Conservation (phyloP, 345 rosid species). For the Eucalyptus camaldulensis region DNA sequence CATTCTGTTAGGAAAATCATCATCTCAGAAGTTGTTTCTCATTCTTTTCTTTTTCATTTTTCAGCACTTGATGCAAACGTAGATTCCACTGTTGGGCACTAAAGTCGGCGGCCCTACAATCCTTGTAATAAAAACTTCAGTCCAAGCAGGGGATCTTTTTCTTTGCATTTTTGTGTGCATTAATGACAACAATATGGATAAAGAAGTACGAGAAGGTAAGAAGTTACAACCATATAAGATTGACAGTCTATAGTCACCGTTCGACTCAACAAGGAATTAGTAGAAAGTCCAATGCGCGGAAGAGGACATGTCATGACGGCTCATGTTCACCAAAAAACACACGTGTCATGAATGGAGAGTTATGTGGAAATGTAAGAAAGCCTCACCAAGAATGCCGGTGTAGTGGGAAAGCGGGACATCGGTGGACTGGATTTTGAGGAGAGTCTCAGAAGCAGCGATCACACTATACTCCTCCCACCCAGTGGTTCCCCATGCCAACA, state of each 20-base stretch:
- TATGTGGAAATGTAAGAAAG: neutral
- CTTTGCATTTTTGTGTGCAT: neutral
- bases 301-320: neutral
- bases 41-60: too few species aligned
- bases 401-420: slow-evolving; percentile 4
- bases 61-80: neutral
- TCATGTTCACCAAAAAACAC: neutral
- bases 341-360: neutral
- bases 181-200: neutral
- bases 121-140: neutral
- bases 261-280: neutral
- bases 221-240: neutral
- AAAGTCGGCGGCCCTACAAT: neutral
- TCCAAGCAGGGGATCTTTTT: neutral
- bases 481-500: slow-evolving; percentile 36
- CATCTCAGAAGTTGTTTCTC: neutral
- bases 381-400: slow-evolving; percentile 3
- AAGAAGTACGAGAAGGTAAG: neutral
- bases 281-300: too few species aligned
- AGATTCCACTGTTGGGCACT: neutral
- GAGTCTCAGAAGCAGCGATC: slow-evolving; percentile 4
- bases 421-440: slow-evolving; percentile 21
- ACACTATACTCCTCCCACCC: slow-evolving; percentile 52
- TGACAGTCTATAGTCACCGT: neutral
- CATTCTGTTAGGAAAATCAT: neutral